These are phyloP conservation scores for Sindora glabra DNA, from an alignment of 306 rosid genomes.

Conservation along the genomic window DNA sequence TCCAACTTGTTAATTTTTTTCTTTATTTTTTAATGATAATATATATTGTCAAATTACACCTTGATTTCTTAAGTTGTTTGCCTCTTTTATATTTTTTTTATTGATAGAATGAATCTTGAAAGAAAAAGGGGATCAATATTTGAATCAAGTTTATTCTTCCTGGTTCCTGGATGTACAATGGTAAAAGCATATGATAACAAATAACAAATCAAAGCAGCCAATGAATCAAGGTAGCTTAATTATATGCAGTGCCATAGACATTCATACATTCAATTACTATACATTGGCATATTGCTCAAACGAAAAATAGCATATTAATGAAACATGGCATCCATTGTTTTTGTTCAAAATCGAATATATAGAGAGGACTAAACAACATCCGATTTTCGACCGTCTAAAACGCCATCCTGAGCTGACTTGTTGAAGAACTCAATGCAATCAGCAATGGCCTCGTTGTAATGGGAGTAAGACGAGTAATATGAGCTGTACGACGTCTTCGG, in stretches of 20 bases:
- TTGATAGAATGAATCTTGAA: too few species aligned
- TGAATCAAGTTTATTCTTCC: background rate
- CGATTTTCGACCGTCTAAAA: conserved; percentile 31
- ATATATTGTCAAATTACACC: too few species aligned
- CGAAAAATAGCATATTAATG: background rate
- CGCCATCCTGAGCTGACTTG: conserved; percentile 46
- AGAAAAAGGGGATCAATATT: background rate
- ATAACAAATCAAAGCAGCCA: background rate
- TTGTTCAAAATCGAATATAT: background rate
- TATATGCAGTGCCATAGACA: background rate
- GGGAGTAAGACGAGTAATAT: conserved; percentile 59
- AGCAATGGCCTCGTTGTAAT: conserved; percentile 65
- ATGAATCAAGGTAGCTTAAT: background rate
- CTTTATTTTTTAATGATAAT: too few species aligned
- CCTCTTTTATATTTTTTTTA: too few species aligned
- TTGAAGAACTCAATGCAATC: conserved; percentile 87
- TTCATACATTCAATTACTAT: background rate
- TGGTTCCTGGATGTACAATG: background rate
- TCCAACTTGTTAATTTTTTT: too few species aligned
- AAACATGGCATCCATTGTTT: background rate
- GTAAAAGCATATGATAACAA: background rate
- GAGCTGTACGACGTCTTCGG: conserved; percentile 82
- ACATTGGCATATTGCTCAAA: background rate
- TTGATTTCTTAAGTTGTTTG: too few species aligned
- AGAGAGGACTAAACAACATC: conserved; percentile 23